A percentile compares a stretch with the other conserved stretches of the same genome.
phyloP scores from a whole-genome alignment of 148 eudicot genomes.

The Limonium bicolor region DNA sequence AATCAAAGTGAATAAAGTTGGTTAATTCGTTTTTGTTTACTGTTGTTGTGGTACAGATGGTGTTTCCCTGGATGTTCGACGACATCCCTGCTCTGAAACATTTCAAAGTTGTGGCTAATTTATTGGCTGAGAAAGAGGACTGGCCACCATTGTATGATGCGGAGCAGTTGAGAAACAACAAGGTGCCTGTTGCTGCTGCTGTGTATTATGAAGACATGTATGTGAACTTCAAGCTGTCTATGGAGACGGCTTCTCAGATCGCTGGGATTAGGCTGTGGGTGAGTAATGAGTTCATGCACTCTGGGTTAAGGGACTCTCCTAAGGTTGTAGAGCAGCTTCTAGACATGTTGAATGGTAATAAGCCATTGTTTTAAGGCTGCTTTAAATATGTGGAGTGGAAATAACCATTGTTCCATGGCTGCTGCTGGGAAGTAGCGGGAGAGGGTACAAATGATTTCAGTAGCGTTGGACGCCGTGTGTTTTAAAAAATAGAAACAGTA shows the following conservation, averaged over 20 bases:
- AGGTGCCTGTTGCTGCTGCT: conserved; percentile 97
- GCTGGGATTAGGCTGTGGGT: conserved; percentile 73
- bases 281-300: conserved; percentile 93
- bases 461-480: no score
- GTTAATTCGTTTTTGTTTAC: background rate
- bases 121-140: conserved; percentile 64
- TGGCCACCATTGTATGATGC: conserved; percentile 80
- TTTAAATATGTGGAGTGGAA: background rate
- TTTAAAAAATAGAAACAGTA: no score
- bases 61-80: conserved; percentile 94
- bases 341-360: conserved; percentile 80
- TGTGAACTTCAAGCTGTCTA: conserved; percentile 74
- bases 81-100: conserved; percentile 58
- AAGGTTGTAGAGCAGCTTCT: conserved; percentile 58
- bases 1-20: background rate
- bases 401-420: no score
- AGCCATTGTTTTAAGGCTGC: conserved; percentile 47
- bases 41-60: conserved; percentile 51
- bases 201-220: conserved; percentile 88
- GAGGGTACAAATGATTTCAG: no score
- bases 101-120: conserved; percentile 58
- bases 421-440: no score
- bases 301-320: conserved; percentile 70
- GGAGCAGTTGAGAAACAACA: conserved; percentile 38
- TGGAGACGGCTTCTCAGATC: conserved; percentile 62